Conservation (phyloP, 2,329 filamentous ascomycete genomes). For the Chaetomium strumarium region DNA sequence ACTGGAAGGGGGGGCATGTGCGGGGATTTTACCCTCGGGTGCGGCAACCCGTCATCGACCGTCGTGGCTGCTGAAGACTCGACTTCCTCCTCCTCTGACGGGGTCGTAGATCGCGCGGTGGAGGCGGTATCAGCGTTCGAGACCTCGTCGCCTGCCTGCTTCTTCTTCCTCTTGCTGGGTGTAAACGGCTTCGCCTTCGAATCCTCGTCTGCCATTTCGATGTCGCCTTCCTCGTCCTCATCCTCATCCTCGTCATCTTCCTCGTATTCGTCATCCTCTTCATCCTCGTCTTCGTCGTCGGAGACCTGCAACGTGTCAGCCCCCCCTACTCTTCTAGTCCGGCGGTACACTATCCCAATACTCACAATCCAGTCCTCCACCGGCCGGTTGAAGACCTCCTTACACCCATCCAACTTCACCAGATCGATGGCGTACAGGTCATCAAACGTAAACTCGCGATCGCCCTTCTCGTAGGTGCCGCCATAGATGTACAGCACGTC, state of each 20-base stretch:
- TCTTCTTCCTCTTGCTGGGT: constrained; percentile 56
- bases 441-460: constrained; percentile 92
- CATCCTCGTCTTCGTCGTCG: constrained; percentile 54
- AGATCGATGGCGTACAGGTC: constrained; percentile 90
- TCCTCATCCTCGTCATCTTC: constrained; percentile 51
- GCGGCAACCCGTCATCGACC: constrained; percentile 69
- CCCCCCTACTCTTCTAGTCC: not conserved
- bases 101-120: constrained; percentile 20
- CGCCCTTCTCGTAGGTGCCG: constrained; percentile 90
- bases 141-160: constrained; percentile 33
- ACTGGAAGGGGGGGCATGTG: constrained; percentile 21
- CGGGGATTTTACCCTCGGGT: constrained; percentile 47
- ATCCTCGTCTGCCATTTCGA: constrained; percentile 43
- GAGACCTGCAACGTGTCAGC: constrained; percentile 42
- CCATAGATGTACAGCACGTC: constrained; percentile 92
- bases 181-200: constrained; percentile 48
- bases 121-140: constrained; percentile 17
- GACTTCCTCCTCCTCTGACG: constrained; percentile 39
- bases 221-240: constrained; percentile 45
- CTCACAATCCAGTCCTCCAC: constrained; percentile 76
- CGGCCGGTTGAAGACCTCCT: constrained; percentile 80
- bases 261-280: constrained; percentile 55
- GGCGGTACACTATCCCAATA: constrained; percentile 5
- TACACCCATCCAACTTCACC: constrained; percentile 91
- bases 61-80: constrained; percentile 40